These are phyloP conservation scores for Eimeria zaria DNA, from an alignment of 169 alveolate species.

Conservation along the genomic window DNA sequence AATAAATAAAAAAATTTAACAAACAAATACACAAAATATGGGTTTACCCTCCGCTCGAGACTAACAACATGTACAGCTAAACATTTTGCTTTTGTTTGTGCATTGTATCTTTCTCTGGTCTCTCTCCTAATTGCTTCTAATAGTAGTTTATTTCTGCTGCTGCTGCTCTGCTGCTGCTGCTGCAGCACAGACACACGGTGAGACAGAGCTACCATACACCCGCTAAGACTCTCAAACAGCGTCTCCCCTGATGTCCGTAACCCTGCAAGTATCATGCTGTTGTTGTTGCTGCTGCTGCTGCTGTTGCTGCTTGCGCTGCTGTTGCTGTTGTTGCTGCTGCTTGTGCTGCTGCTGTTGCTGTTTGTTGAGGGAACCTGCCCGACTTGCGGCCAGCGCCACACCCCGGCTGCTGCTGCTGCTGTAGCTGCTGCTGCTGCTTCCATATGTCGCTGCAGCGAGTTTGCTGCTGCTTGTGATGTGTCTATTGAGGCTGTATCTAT, in stretches of 20 bases:
- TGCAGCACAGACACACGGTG: not conserved
- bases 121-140: not conserved
- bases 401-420: conserved; percentile 32
- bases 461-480: conserved; percentile 25
- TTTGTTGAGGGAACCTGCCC: not conserved
- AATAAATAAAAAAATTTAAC: not conserved
- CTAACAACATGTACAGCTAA: not conserved
- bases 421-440: conserved; percentile 33
- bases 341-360: not conserved
- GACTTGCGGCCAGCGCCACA: conserved; percentile 23
- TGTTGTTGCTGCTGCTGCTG: not conserved
- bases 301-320: not conserved
- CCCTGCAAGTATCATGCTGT: not conserved
- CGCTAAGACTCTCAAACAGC: not conserved
- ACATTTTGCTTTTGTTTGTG: not conserved
- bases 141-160: not conserved
- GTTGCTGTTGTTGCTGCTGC: conserved; percentile 23
- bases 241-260: not conserved
- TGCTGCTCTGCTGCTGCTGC: not conserved
- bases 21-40: not conserved
- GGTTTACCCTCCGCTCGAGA: not conserved
- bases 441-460: not conserved
- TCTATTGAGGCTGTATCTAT: not conserved
- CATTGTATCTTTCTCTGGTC: not conserved
- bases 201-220: not conserved